A percentile compares a stretch with the other conserved stretches of the same genome.
phyloP scores from a whole-genome alignment of 1,284 basidiomycete genomes.

The Ganoderma boninense region DNA sequence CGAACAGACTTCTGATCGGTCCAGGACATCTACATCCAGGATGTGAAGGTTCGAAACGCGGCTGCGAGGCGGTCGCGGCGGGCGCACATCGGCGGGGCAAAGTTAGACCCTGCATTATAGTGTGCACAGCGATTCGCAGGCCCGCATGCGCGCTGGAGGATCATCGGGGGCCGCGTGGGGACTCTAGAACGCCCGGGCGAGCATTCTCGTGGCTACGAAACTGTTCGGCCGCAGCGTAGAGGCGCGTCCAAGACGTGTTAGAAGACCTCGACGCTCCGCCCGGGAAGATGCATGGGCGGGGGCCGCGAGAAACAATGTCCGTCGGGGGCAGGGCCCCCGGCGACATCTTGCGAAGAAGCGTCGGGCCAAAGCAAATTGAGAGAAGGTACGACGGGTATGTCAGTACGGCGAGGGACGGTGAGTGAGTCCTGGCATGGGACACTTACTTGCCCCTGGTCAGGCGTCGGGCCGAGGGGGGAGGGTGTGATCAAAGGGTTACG shows the following conservation, averaged over 20 bases:
- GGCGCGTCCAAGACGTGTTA: neutral
- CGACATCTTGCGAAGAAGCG: too few relatives aligned
- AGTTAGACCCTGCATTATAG: too few relatives aligned
- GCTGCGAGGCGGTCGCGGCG: neutral
- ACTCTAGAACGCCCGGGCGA: neutral
- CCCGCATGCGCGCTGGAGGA: neutral
- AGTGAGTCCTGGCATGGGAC: too few relatives aligned
- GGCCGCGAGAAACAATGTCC: neutral
- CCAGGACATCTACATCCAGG: too few relatives aligned
- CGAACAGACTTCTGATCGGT: neutral
- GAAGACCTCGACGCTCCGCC: neutral
- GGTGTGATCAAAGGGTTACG: too few relatives aligned
- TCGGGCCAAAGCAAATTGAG: too few relatives aligned
- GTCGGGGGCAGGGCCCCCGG: neutral
- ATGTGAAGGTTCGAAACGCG: neutral
- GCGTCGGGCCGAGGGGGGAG: too few relatives aligned
- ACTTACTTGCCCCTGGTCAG: too few relatives aligned
- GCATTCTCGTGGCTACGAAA: neutral
- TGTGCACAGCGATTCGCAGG: too few relatives aligned
- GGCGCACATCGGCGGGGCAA: neutral
- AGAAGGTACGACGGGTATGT: too few relatives aligned
- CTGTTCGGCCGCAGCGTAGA: neutral
- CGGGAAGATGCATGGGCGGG: neutral
- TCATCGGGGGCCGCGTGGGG: neutral
- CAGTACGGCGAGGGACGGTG: too few relatives aligned